Evolutionary conservation across 805 yeast species (phyloP), one percentile per base, ranked within the genome.

Genomic region (Phaffomyces opuntiae): DNA sequence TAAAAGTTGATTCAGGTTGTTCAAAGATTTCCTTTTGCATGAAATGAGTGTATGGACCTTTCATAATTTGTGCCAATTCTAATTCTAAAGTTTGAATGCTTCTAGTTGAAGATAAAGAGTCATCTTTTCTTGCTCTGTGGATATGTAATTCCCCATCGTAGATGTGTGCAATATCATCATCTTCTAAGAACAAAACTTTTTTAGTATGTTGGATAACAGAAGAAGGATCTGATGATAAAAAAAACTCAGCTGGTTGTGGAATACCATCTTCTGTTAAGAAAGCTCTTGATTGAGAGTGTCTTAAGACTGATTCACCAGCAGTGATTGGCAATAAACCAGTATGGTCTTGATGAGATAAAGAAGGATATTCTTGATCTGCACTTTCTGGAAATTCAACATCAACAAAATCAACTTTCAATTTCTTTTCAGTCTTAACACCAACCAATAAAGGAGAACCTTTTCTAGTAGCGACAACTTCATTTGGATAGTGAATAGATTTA

Each of bases 1-100:
- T 93, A 66, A 90, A 85, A 43, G 97, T 85, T 4, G 98, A 90
- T 63, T 93, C 99, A 35, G 99, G 99, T 72, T 93, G 99, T 70
- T 93, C 99, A 62, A 85, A 88, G 57, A 93, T 93, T 72, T 93
- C 99, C 76, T 93, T 93, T 71, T 89, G 95, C 99, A 93, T 93
- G 68, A 91, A 93, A 70, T 93, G 99, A 57, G 79, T 81, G 72
- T 85, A 91, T 52, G 87, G 85, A 60, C 99, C 99, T 73, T 89
- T 91, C 98, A 93, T 93, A 64, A 93, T 91, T 72, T 93, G 95
- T 51, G 95, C 93, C 64, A 93, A 79, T 72, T 93, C 96, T 84
- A 93, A 77, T 72, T 93, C 99, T 60, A 93, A 75, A 41, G 97
- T 93, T 70, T 93, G 96, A 60, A 93, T 95, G 44, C 91, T 85